Evolutionary conservation across 2,329 filamentous ascomycete genomes (phyloP), one percentile per base, ranked within the genome.

Genomic region (Trichoderma brevicompactum): DNA sequence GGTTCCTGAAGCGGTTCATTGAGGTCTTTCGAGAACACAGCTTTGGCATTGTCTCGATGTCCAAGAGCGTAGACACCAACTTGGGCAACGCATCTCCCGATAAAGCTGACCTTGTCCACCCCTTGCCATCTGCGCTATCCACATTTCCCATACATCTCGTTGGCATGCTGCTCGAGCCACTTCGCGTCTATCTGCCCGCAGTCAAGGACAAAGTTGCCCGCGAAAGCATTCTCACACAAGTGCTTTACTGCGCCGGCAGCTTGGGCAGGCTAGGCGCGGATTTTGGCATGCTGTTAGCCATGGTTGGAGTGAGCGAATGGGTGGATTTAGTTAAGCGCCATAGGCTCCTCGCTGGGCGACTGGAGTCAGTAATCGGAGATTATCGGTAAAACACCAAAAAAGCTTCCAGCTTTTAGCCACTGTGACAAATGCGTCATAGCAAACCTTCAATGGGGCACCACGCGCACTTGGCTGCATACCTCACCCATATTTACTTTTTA

Each of bases 11-110:
- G 77, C 87, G 94, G 54, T 99, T 96, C 77, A 92, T 99, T 72
- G 95, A 99, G 75, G 93, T 99, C 34, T 98, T 98, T 76, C 90
- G 95, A 60, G 95, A 99, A 78, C 95, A 99, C 77, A 97, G 92
- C 74, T 99, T 99, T 76, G 91, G 90, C 49, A 96, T 98, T 67
- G 88, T 98, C 34, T 96, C 92, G 66, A 92, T 98, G 84, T 97
- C 96, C 77, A 92, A 89, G 72, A 95, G 90, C 72, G 92, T 98
- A 0, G 82, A 85, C 3, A 83, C 87, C 3, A 77, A 76, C 60
- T 72, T 78, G 49, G 62, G 69, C 12, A 56, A 67, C 2, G 58
- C 71, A 34, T 53, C 56, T 7, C 65, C 54, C 2, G 66, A 72
- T 12, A 64, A 64, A 1, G 63, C 70, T 44, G 73, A 74, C 44